A percentile compares a stretch with the other conserved stretches of the same genome.
Conservation (phyloP, 139 green algal species). For the Chlamydomonas incerta region DNA sequence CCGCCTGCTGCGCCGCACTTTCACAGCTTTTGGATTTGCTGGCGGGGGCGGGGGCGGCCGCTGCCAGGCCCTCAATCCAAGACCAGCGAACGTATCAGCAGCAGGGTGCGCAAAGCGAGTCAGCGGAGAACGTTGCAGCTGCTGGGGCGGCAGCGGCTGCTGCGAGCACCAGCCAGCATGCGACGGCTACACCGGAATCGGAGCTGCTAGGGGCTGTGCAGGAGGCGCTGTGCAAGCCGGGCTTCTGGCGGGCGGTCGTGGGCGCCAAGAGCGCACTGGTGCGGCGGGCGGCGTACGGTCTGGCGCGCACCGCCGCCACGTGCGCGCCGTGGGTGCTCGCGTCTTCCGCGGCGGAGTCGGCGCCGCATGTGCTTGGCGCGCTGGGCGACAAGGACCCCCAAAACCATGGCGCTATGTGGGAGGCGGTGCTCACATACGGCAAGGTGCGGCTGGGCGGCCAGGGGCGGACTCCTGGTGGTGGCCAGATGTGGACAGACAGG, state of each 20-base stretch:
- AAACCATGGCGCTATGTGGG: conserved; percentile 83
- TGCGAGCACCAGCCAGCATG: not conserved
- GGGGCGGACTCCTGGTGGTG: too few species aligned
- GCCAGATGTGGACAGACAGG: too few species aligned
- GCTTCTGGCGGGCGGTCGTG: conserved; percentile 64
- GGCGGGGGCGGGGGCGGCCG: not conserved
- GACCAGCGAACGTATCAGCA: too few species aligned
- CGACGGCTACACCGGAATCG: not conserved
- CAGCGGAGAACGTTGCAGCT: not conserved
- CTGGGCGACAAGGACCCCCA: conserved; percentile 72
- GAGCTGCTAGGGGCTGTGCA: not conserved
- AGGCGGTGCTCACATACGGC: conserved; percentile 74
- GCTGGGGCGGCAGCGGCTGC: not conserved
- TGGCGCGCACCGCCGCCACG: conserved; percentile 37
- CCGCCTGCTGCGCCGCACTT: conserved; percentile 62
- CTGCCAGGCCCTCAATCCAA: not conserved
- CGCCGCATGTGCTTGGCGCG: conserved; percentile 45
- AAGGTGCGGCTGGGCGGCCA: conserved; percentile 46
- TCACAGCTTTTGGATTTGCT: conserved; percentile 65
- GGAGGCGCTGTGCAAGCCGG: conserved; percentile 42
- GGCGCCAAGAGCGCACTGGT: conserved; percentile 56
- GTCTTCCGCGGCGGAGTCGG: not conserved
- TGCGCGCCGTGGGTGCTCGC: conserved; percentile 8
- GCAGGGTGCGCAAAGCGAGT: not conserved
- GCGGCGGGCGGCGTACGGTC: conserved; percentile 62